Percentiles rank a stretch among this genome's conserved stretches.
These are phyloP conservation scores for Trametes villosa DNA, from an alignment of 768 basidiomycete species.

Conservation along the genomic window DNA sequence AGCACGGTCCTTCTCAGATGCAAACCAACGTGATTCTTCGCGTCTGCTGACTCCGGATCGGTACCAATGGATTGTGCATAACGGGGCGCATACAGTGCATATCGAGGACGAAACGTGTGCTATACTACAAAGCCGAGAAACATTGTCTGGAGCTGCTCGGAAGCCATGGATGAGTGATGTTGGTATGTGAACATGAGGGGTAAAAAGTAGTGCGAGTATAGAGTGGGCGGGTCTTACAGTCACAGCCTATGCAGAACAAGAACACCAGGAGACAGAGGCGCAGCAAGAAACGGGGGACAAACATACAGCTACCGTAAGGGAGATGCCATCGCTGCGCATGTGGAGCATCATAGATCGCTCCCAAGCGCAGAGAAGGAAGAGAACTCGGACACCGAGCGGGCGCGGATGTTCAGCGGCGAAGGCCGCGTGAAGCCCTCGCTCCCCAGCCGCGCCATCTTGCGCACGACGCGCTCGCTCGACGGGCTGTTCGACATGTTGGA, in stretches of 20 bases:
- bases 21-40: no score
- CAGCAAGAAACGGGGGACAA: constrained; percentile 1
- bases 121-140: not conserved
- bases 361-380: constrained; percentile 16
- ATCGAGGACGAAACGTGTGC: not conserved
- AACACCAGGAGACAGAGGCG: not conserved
- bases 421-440: constrained; percentile 4
- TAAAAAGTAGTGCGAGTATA: not conserved
- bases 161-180: not conserved
- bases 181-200: constrained; percentile 5
- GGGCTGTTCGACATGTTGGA: constrained; percentile 50
- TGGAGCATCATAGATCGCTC: constrained; percentile 19
- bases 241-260: not conserved
- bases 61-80: not conserved
- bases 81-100: not conserved
- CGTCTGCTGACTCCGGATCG: no score
- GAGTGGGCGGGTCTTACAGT: not conserved
- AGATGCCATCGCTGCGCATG: constrained; percentile 1
- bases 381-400: constrained; percentile 16
- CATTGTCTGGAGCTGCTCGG: not conserved
- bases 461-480: constrained; percentile 42
- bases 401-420: constrained; percentile 14
- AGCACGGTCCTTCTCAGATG: not conserved
- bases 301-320: not conserved
- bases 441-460: constrained; percentile 22